These are phyloP conservation scores for Microdochium trichocladiopsis DNA, from an alignment of 2,329 filamentous ascomycete species.

Conservation along the genomic window DNA sequence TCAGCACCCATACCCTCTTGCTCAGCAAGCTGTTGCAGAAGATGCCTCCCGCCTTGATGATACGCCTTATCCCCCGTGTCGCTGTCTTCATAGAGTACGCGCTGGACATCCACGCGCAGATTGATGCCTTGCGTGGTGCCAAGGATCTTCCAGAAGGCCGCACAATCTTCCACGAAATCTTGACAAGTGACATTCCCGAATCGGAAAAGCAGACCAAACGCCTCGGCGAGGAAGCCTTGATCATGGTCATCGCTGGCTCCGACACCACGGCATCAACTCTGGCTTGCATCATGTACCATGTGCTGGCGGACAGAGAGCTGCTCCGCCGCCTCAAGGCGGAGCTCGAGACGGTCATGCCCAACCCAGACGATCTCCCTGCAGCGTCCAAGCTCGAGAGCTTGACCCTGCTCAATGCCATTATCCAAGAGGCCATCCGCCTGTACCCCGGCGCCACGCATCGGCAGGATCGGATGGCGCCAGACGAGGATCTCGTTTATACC, in stretches of 20 bases:
- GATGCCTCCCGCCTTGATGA: constrained; percentile 13
- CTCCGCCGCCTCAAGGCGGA: constrained; percentile 10
- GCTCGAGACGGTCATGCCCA: constrained; percentile 9
- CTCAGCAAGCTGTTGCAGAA: constrained; percentile 9
- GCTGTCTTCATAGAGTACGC: constrained; percentile 7
- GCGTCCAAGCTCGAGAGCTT: constrained; percentile 18
- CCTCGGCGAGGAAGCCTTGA: constrained; percentile 10
- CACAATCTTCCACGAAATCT: constrained; percentile 18
- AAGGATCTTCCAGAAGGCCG: constrained; percentile 11
- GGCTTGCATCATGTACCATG: constrained; percentile 19
- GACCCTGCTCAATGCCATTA: constrained; percentile 21
- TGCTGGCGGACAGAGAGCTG: constrained; percentile 13
- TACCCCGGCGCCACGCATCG: constrained; percentile 24
- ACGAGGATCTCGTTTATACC: constrained; percentile 19
- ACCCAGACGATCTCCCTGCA: constrained; percentile 8
- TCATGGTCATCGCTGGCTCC: constrained; percentile 8
- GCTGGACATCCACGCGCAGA: constrained; percentile 3
- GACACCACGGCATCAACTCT: constrained; percentile 25
- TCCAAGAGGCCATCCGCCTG: constrained; percentile 27
- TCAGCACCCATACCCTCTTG: constrained; percentile 13
- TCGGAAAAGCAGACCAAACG: constrained; percentile 10
- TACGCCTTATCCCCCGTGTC: constrained; percentile 7
- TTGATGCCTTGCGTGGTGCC: not conserved
- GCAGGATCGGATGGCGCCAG: constrained; percentile 21
- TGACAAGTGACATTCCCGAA: constrained; percentile 10